A percentile compares a stretch with the other conserved stretches of the same genome.
Conservation (phyloP, 2,329 filamentous ascomycete species). For the Paracamarosporium sp. region DNA sequence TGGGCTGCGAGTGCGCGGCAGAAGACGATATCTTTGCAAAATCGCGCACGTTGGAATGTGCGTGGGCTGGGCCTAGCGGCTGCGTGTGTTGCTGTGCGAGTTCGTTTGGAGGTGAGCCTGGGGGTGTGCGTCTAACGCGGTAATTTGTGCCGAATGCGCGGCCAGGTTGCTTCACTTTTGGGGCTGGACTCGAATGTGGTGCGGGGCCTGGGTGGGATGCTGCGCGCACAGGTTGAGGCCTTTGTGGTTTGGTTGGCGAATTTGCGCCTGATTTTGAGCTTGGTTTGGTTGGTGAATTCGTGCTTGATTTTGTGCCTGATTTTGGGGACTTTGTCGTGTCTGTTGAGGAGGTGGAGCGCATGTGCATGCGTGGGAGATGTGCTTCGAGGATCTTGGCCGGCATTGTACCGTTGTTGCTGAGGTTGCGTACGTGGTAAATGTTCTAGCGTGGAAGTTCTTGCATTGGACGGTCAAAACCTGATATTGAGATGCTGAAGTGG, state of each 20-base stretch:
- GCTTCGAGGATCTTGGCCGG: neutral
- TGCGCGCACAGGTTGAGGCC: neutral
- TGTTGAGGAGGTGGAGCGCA: neutral
- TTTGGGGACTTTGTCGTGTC: neutral
- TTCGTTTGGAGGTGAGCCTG: neutral
- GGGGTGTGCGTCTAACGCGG: slow-evolving; percentile 1
- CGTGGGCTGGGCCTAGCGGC: neutral
- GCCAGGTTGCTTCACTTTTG: neutral
- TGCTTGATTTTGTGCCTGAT: neutral
- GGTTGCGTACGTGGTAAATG: neutral
- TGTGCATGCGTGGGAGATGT: neutral
- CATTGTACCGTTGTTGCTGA: neutral
- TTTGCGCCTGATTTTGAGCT: neutral
- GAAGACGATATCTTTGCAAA: neutral
- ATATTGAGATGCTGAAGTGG: neutral
- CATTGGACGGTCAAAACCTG: neutral
- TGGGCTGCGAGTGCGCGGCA: slow-evolving; percentile 4
- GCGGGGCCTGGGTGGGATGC: slow-evolving; percentile 1
- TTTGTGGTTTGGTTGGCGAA: neutral
- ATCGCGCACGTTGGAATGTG: neutral
- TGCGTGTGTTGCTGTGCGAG: neutral
- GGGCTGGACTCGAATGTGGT: neutral
- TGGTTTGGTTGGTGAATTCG: neutral
- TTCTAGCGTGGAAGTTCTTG: neutral
- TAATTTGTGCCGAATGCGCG: slow-evolving; percentile 6